phyloP scores from a whole-genome alignment of 805 yeast genomes.

The Hanseniaspora mollemarum region DNA sequence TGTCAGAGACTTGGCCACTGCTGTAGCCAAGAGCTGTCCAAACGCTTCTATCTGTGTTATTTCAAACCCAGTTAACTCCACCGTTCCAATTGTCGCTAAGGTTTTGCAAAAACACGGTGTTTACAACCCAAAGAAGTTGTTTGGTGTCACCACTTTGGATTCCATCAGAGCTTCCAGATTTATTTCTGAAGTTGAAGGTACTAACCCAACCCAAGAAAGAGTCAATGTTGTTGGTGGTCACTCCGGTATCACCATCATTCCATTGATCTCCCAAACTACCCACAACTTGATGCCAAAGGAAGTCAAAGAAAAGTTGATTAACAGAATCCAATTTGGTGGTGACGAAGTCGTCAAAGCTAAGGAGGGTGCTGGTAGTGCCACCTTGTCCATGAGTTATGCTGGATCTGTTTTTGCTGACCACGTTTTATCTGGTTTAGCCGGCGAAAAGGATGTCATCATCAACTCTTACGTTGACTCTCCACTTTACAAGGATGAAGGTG shows the following conservation, averaged over 20 bases:
- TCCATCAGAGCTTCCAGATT: slow-evolving; percentile 82
- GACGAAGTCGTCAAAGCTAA: slow-evolving; percentile 91
- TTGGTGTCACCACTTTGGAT: slow-evolving; percentile 94
- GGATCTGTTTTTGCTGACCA: slow-evolving; percentile 67
- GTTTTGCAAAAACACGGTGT: slow-evolving; percentile 75
- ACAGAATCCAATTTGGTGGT: slow-evolving; percentile 93
- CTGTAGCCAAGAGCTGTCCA: slow-evolving; percentile 72
- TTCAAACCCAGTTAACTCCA: slow-evolving; percentile 94
- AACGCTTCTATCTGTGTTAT: slow-evolving; percentile 72
- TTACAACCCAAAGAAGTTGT: slow-evolving; percentile 81
- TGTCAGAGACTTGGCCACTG: slow-evolving; percentile 83
- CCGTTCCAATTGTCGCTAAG: slow-evolving; percentile 93
- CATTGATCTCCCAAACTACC: slow-evolving; percentile 74
- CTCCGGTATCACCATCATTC: slow-evolving; percentile 93
- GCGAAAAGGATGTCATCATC: slow-evolving; percentile 53
- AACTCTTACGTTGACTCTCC: slow-evolving; percentile 71
- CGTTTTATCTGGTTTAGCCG: slow-evolving; percentile 52
- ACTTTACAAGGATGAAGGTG: slow-evolving; percentile 74
- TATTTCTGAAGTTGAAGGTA: slow-evolving; percentile 41
- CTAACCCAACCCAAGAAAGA: slow-evolving; percentile 63
- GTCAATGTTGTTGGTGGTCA: slow-evolving; percentile 94
- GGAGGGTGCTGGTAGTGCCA: slow-evolving; percentile 89
- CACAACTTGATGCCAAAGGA: slow-evolving; percentile 58
- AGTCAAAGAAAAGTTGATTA: slow-evolving; percentile 52
- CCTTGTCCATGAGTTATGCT: slow-evolving; percentile 87